Percentiles rank a stretch among this genome's conserved stretches.
Conservation (phyloP, 1,284 basidiomycete genomes). For the Apiotrichum sp. region DNA sequence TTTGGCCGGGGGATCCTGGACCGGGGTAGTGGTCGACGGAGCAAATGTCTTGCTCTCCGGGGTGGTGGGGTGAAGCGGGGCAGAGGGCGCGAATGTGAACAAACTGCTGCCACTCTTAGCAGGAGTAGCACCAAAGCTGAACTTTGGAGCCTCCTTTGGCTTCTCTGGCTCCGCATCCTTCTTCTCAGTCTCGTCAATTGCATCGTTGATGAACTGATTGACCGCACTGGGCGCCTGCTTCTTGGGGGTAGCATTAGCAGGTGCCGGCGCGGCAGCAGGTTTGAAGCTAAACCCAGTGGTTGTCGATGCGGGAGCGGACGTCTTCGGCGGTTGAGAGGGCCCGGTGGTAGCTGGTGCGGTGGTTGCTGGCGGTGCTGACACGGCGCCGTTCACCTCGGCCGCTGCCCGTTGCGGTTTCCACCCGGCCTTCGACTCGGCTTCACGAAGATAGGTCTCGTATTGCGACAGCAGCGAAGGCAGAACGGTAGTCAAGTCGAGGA, state of each 20-base stretch:
- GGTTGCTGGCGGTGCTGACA: conserved; percentile 19
- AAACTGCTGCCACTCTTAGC: conserved; percentile 10
- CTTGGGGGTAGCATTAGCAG: conserved; percentile 4
- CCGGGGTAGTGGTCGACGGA: conserved; percentile 20
- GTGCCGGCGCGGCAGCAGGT: neutral
- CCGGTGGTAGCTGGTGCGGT: too few species aligned
- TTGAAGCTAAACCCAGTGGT: conserved; percentile 1
- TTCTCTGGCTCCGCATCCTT: neutral
- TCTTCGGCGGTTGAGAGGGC: conserved; percentile 38
- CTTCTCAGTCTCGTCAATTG: conserved; percentile 21
- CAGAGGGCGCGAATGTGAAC: conserved; percentile 39
- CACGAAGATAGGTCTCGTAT: conserved; percentile 59
- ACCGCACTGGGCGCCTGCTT: conserved; percentile 32
- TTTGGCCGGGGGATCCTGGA: conserved; percentile 24
- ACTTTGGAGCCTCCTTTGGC: conserved; percentile 5
- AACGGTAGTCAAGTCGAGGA: conserved; percentile 57
- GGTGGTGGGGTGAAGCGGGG: conserved; percentile 31
- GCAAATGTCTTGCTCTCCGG: conserved; percentile 34
- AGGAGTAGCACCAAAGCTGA: conserved; percentile 15
- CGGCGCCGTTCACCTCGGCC: neutral
- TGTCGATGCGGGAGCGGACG: conserved; percentile 32
- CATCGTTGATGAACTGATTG: conserved; percentile 30
- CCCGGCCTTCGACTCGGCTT: conserved; percentile 52
- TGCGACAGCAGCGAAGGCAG: conserved; percentile 52
- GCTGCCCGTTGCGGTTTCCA: conserved; percentile 24